A percentile compares a stretch with the other conserved stretches of the same genome.
Conservation (phyloP, 495 filamentous ascomycete genomes). For the Apodospora peruviana region DNA sequence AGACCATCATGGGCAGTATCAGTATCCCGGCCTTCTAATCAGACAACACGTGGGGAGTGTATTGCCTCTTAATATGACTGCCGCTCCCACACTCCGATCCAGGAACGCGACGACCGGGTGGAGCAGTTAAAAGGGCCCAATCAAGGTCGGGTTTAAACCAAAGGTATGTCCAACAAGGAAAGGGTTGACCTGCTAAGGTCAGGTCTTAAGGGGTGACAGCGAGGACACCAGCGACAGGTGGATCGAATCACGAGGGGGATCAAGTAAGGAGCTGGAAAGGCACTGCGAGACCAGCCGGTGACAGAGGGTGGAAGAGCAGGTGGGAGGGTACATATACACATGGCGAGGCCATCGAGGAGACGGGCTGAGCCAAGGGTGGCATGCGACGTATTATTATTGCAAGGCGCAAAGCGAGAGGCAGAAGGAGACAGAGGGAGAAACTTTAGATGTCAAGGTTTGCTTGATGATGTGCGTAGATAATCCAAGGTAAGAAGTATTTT, state of each 20-base stretch:
- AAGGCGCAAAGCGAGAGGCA: background rate
- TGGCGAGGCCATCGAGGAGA: conserved; percentile 8
- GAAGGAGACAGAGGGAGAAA: background rate
- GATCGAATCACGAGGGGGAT: conserved; percentile 7
- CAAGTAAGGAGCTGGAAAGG: background rate
- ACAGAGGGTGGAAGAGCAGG: background rate
- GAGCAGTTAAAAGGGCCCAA: conserved; percentile 10
- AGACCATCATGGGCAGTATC: conserved; percentile 17
- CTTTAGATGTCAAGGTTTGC: background rate
- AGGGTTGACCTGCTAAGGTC: background rate
- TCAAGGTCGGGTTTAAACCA: conserved; percentile 4
- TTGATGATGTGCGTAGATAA: background rate
- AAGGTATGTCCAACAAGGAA: conserved; percentile 3
- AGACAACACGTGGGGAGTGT: conserved; percentile 7
- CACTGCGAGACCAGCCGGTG: background rate
- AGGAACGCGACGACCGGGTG: background rate
- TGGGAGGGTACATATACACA: background rate
- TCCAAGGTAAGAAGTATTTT: background rate
- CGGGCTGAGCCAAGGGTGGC: background rate
- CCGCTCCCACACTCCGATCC: conserved; percentile 6
- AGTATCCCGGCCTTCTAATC: background rate
- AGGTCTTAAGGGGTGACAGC: conserved; percentile 2
- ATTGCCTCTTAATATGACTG: conserved; percentile 7
- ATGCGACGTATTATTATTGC: background rate
- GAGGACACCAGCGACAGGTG: conserved; percentile 8